Evolutionary conservation across 31 red algal species (phyloP).

Genomic region (Odonthalia washingtoniensis): DNA sequence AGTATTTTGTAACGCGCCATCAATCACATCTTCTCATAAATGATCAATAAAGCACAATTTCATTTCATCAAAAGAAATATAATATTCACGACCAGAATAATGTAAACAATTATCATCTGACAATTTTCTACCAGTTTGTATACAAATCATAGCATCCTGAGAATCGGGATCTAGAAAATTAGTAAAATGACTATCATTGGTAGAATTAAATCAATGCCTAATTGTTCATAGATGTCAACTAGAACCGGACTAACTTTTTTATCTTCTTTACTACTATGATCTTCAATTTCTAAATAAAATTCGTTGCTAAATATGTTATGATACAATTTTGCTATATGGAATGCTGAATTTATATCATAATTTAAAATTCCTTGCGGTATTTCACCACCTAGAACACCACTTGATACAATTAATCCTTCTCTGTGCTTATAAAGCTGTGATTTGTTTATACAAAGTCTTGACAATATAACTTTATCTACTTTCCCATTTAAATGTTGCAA

Average conservation of each 20-base stretch:
- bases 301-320: constrained; percentile 91
- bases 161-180: constrained; percentile 71
- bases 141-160: constrained; percentile 95
- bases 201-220: constrained; percentile 84
- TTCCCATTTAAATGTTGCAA: constrained; percentile 77
- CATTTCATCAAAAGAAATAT: constrained; percentile 91
- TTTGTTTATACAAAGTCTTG: constrained; percentile 92
- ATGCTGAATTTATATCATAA: constrained; percentile 67
- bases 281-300: constrained; percentile 97
- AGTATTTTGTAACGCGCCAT: constrained; percentile 74
- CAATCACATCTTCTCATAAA: too few species aligned
- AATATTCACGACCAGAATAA: constrained; percentile 91
- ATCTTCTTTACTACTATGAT: constrained; percentile 85
- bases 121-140: constrained; percentile 88
- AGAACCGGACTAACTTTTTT: constrained; percentile 76
- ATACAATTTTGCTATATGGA: constrained; percentile 80
- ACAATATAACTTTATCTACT: constrained; percentile 81
- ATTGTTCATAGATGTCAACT: constrained; percentile 54
- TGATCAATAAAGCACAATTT: constrained; percentile 76
- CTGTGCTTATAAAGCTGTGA: constrained; percentile 74
- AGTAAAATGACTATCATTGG: too few species aligned
- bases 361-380: constrained; percentile 79
- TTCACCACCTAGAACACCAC: constrained; percentile 86
- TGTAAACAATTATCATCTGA: constrained; percentile 83
- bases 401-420: constrained; percentile 90